Evolutionary conservation across 768 basidiomycete genomes (phyloP), one percentile per base, ranked within the genome.

Genomic region (Chlorophyllum brunneum): DNA sequence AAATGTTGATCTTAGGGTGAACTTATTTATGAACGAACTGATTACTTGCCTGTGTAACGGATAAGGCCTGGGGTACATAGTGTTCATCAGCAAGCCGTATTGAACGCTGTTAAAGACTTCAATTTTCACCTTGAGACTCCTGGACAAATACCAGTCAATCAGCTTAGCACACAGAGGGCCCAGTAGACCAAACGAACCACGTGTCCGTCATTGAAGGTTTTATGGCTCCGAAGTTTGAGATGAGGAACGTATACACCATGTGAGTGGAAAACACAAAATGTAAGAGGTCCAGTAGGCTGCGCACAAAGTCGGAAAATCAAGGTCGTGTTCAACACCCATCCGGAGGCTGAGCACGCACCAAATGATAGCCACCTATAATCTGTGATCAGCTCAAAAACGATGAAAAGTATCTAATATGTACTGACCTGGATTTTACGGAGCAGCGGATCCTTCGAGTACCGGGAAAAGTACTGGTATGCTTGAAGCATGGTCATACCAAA

Each of bases 401-500:
- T 30, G 1, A 49, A 16, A 13, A 26, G 1, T 9, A n/a, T 11
- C n/a, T 2, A 15, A 9, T 10, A 8, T 2, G 18, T 34, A 1
- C 40, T 6, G 41, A 50, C 48, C 30, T 50, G 33, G 18, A 8
- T 6, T 16, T 50, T 50, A 37, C 30, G 33, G 22, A 23, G 7
- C 11, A 22, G 15, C 0, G 48, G 41, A 13, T 50, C 48, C 4
- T 41, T 41, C 5, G 38, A 30, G 10, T 41, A 50, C 13, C 30
- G 48, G 2, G 31, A 3, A 20, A 20, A 50, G 23, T 50, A 50
- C 11, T 50, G 48, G 11, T 31, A 50, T 22, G 48, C 16, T 33
- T 50, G 48, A 26, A 50, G 48, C 10, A 50, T 20, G 20, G 48
- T 50, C n/a, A 42, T 8, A 16, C 48, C 48, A 7, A 41, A 30